A percentile compares a stretch with the other conserved stretches of the same genome.
These are phyloP conservation scores for Strobilomyces dryophilus DNA, from an alignment of 768 basidiomycete species.

Conservation along the genomic window DNA sequence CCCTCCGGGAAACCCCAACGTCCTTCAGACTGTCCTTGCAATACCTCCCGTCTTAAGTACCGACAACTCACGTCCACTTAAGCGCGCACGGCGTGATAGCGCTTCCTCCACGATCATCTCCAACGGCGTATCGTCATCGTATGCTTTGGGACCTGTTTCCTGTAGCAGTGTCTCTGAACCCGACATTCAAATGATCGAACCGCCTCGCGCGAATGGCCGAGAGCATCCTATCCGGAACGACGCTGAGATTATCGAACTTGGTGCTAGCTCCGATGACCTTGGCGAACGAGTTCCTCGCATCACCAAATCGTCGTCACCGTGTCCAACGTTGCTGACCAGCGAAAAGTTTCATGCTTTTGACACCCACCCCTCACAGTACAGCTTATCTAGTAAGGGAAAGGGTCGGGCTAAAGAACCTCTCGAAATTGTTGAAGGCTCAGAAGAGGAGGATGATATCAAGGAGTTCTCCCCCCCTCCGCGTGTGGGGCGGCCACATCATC, in stretches of 20 bases:
- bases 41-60: not conserved
- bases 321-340: slow-evolving; percentile 11
- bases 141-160: not conserved
- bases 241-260: slow-evolving; percentile 21
- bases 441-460: slow-evolving; percentile 21
- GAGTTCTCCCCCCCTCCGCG: slow-evolving; percentile 11
- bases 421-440: slow-evolving; percentile 18
- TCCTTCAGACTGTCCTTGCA: slow-evolving; percentile 18
- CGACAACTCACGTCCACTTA: slow-evolving; percentile 8
- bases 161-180: slow-evolving; percentile 8
- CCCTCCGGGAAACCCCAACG: slow-evolving; percentile 24
- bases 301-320: slow-evolving; percentile 20
- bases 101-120: not conserved
- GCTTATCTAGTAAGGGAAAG: slow-evolving; percentile 21
- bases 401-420: slow-evolving; percentile 11
- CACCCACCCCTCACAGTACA: slow-evolving; percentile 13
- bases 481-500: not conserved
- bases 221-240: slow-evolving; percentile 5
- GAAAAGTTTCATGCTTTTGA: slow-evolving; percentile 17
- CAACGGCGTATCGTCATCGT: slow-evolving; percentile 6
- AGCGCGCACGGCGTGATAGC: slow-evolving; percentile 23
- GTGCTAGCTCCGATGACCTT: slow-evolving; percentile 17
- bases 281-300: slow-evolving; percentile 18
- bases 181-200: slow-evolving; percentile 22
- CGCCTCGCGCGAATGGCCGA: not conserved